Base-by-base conservation (phyloP, 305 asterid species). In the Coffea humblotiana region DNA sequence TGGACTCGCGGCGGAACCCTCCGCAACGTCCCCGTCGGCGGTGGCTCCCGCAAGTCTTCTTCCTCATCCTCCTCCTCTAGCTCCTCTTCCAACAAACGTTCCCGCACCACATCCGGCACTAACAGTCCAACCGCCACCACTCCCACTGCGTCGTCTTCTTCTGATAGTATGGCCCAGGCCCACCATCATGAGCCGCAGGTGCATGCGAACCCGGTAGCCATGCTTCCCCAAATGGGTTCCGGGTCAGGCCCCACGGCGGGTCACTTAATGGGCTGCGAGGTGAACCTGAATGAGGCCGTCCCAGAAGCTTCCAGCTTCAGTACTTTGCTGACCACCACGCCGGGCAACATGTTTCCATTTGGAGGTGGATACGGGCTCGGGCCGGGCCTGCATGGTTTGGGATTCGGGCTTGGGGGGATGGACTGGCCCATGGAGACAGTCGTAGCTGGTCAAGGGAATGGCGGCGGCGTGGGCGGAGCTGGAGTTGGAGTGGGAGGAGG, bases 1-100 rank as follows among this genome's bases (percentile, higher is more conserved):
- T 91, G 96, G 96, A 91, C 93, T 16, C 93, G 87, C 29, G 96
- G 91, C 12, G 96, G 96, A 18, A 48, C 96, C 35, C 74, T 91
- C 79, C 86, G 96, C 9, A 88, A 90, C 84, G 83, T 90, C 45
- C 96, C 96, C 48, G 89, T 88, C 23, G 94, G 92, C 51, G 92
- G 96, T 2, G 92, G 89, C 43, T 82, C 90, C 70, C 91, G 92
- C 35, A 87, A 88, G 67, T 4, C 84, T 15, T 40, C 87, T 45
- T 78, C 75, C 8, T 6, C 81, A 23, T 43, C 87, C 37, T 79
- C 86, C 76, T 8, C 82, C 25, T 40, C 87, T 32, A 80, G 82
- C 52, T 10, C 82, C 32, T 43, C 87, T 12, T 79, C 85, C 76
- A 69, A 78, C 78, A 89, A 88, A 78, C 91, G 91, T 68, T 79